Percentiles rank a stretch among this genome's conserved stretches.
Conservation (phyloP, 331 rosid genomes). For the Cydonia oblonga region DNA sequence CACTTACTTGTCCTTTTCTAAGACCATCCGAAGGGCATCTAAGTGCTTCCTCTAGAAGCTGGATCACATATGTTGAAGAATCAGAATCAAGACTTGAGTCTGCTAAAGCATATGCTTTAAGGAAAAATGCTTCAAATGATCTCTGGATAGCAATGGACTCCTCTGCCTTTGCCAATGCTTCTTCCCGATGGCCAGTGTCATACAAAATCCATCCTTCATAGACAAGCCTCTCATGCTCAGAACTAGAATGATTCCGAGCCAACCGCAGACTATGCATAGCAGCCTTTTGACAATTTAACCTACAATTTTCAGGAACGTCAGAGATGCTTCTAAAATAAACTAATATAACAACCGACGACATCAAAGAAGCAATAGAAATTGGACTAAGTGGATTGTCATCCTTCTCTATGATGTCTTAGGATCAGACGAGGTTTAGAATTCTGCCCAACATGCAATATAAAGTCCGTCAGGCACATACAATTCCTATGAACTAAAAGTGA, state of each 20-base stretch:
- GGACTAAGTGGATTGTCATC: not conserved
- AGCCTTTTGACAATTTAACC: slow-evolving; percentile 80
- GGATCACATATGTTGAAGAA: slow-evolving; percentile 55
- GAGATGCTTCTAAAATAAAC: slow-evolving; percentile 1
- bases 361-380: not conserved
- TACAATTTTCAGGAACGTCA: slow-evolving; percentile 25
- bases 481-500: not conserved
- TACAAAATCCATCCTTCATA: slow-evolving; percentile 92
- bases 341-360: not conserved
- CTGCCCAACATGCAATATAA: not conserved
- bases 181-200: slow-evolving; percentile 88
- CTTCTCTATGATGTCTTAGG: not conserved
- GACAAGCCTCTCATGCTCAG: slow-evolving; percentile 71
- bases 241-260: slow-evolving; percentile 64
- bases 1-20: slow-evolving; percentile 80
- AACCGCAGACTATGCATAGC: slow-evolving; percentile 74
- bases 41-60: slow-evolving; percentile 76
- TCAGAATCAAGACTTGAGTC: slow-evolving; percentile 66
- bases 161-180: slow-evolving; percentile 76
- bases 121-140: slow-evolving; percentile 91
- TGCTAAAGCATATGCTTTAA: slow-evolving; percentile 73
- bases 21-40: slow-evolving; percentile 91
- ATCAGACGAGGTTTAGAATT: not conserved
- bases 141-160: slow-evolving; percentile 72
- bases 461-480: not conserved